A percentile compares a stretch with the other conserved stretches of the same genome.
Conservation (phyloP, 2,329 filamentous ascomycete genomes). For the Penicillium sp. region DNA sequence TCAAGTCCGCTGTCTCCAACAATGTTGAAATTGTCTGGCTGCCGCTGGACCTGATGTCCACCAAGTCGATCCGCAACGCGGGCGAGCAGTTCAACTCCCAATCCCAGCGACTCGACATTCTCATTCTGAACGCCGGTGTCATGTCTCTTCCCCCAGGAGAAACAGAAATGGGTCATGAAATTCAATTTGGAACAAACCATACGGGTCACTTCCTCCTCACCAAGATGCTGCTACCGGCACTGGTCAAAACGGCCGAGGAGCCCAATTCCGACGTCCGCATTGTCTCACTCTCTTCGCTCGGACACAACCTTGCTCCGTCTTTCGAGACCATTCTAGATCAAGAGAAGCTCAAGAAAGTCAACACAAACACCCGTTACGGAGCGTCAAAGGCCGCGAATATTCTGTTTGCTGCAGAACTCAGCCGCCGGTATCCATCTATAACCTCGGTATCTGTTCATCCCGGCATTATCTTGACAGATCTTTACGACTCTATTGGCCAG, state of each 20-base stretch:
- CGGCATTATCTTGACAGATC: slow-evolving; percentile 41
- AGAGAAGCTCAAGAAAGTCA: slow-evolving; percentile 30
- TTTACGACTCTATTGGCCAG: slow-evolving; percentile 27
- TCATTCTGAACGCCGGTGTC: slow-evolving; percentile 46
- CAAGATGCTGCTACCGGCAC: slow-evolving; percentile 34
- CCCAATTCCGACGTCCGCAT: slow-evolving; percentile 30
- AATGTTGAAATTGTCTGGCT: slow-evolving; percentile 24
- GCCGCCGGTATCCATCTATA: slow-evolving; percentile 34
- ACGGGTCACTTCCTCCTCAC: slow-evolving; percentile 43
- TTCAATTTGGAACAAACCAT: slow-evolving; percentile 44
- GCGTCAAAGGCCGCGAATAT: slow-evolving; percentile 51
- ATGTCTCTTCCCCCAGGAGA: slow-evolving; percentile 41
- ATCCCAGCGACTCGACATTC: slow-evolving; percentile 33
- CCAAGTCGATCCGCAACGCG: slow-evolving; percentile 43
- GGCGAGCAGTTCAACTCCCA: slow-evolving; percentile 34
- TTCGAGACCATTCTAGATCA: slow-evolving; percentile 35
- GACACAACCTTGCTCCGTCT: slow-evolving; percentile 26
- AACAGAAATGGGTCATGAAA: slow-evolving; percentile 40
- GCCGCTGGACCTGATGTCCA: slow-evolving; percentile 47
- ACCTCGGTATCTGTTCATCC: slow-evolving; percentile 51
- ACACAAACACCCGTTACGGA: slow-evolving; percentile 43
- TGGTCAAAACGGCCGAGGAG: slow-evolving; percentile 29
- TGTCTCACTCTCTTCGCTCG: slow-evolving; percentile 34
- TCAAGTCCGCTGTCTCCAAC: slow-evolving; percentile 17
- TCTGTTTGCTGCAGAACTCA: slow-evolving; percentile 45